A percentile compares a stretch with the other conserved stretches of the same genome.
Evolutionary conservation across 768 basidiomycete species (phyloP).

Genomic region (Calocybe gangraenosa): DNA sequence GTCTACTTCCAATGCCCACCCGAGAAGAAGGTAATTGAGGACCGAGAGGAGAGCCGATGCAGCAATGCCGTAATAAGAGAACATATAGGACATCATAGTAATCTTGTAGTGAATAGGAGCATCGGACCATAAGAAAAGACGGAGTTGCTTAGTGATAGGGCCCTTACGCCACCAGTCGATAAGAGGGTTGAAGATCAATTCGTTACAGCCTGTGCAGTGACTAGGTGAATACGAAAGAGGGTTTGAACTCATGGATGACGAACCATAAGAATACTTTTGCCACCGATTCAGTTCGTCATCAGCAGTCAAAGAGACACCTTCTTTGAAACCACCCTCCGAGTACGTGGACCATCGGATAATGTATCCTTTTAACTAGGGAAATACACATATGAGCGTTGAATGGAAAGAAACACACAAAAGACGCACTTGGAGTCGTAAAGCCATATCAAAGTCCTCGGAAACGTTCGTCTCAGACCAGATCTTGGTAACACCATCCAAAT

Average conservation of each 20-base stretch:
- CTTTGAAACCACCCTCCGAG: constrained; percentile 81
- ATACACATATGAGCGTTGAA: not conserved
- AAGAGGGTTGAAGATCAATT: constrained; percentile 83
- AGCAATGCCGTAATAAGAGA: constrained; percentile 62
- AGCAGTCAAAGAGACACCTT: constrained; percentile 85
- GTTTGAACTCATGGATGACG: constrained; percentile 7
- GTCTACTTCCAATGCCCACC: constrained; percentile 57
- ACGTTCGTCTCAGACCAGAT: constrained; percentile 84
- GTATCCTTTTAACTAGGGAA: constrained; percentile 51
- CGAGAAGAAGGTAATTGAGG: constrained; percentile 69
- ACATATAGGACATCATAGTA: constrained; percentile 72
- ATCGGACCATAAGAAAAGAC: constrained; percentile 68
- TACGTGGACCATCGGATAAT: constrained; percentile 86
- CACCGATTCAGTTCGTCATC: constrained; percentile 91
- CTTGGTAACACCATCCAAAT: constrained; percentile 59
- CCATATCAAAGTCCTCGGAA: constrained; percentile 84
- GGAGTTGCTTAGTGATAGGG: constrained; percentile 80
- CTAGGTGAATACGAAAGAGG: not conserved
- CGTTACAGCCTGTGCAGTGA: constrained; percentile 52
- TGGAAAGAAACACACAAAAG: not conserved
- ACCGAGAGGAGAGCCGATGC: constrained; percentile 58
- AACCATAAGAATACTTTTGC: constrained; percentile 85
- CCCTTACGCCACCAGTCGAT: constrained; percentile 73
- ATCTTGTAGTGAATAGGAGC: constrained; percentile 84
- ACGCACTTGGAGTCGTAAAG: constrained; percentile 52